phyloP scores from a whole-genome alignment of 2,329 filamentous ascomycete species.

The Leptoxyphium fumago region DNA sequence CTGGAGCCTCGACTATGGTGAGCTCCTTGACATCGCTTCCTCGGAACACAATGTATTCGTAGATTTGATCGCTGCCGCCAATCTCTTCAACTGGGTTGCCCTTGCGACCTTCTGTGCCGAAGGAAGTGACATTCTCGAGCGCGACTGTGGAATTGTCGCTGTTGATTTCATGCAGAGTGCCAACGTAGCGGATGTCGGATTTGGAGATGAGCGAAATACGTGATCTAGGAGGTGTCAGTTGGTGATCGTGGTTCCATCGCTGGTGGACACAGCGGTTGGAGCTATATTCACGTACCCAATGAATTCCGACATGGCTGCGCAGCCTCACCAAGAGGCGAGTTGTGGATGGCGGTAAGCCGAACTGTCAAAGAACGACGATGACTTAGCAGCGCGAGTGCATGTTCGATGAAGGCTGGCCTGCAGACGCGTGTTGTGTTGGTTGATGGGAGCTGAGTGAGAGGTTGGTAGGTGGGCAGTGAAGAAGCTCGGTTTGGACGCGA shows the following conservation, averaged over 20 bases:
- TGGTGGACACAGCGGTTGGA: not conserved
- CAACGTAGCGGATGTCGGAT: constrained; percentile 92
- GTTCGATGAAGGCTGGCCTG: too few species aligned
- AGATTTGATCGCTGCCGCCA: constrained; percentile 69
- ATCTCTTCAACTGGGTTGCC: constrained; percentile 69
- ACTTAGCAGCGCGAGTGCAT: too few species aligned
- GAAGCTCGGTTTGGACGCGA: too few species aligned
- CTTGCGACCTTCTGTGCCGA: constrained; percentile 82
- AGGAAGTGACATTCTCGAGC: constrained; percentile 88
- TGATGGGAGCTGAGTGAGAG: too few species aligned
- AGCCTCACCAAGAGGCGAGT: not conserved
- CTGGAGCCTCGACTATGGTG: constrained; percentile 64
- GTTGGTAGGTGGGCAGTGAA: too few species aligned
- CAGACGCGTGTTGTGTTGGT: too few species aligned
- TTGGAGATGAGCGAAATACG: constrained; percentile 94
- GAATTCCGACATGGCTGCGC: constrained; percentile 41
- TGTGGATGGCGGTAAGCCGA: too few species aligned
- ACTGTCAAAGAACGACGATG: too few species aligned
- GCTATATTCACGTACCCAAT: constrained; percentile 35
- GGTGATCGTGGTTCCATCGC: constrained; percentile 9
- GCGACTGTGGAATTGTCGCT: constrained; percentile 94
- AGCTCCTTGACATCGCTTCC: constrained; percentile 98
- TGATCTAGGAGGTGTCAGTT: constrained; percentile 41
- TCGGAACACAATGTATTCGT: constrained; percentile 97
- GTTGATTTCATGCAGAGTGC: constrained; percentile 93